Evolutionary conservation across 1,139 yeast species (phyloP), one percentile per base, ranked within the genome.

Genomic region (Ogataea hybrid): DNA sequence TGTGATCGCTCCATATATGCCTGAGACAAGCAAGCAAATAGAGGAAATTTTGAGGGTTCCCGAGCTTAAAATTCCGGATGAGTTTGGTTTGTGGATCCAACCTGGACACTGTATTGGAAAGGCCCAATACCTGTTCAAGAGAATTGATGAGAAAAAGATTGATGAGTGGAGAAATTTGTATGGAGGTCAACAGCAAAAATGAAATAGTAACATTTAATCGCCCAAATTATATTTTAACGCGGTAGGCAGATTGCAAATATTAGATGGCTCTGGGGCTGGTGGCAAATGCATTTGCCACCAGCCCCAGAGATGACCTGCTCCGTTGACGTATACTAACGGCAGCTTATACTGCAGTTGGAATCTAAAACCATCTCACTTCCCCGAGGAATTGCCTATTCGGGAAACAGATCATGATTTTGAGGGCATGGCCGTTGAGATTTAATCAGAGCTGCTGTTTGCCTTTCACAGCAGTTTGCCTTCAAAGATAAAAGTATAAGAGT

Each of bases 71-170:
- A 92, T 90, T 50, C 87, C 92, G 28, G 89, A 88, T 58, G 68
- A 72, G 52, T 86, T 92, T 59, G 77, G 79, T 47, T 65, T 84
- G 45, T 78, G 82, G 39, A 72, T 92, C 53, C 70, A 73, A 56
- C 78, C 79, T 28, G 96, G 95, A 32, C 98, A 94, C 65, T 81
- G 85, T 67, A 84, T 92, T 53, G 94, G 90, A 50, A 83, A 86
- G 64, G 94, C 97, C 20, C 87, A 86, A 67, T 89, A 92, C 66
- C 74, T 92, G 68, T 92, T 94, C 74, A 76, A 75, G 58, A 81
- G 96, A 70, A 92, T 94, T 55, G 97, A 92, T 54, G 95, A 87
- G 57, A 79, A 81, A 69, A 84, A 85, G 73, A 73, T 90, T 51
- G 94, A 80, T 10, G 84, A 81, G 61, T 89, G 97, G 96, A 84